Conservation (phyloP, 176 grass and related monocot genomes). For the Tuctoria greenei region DNA sequence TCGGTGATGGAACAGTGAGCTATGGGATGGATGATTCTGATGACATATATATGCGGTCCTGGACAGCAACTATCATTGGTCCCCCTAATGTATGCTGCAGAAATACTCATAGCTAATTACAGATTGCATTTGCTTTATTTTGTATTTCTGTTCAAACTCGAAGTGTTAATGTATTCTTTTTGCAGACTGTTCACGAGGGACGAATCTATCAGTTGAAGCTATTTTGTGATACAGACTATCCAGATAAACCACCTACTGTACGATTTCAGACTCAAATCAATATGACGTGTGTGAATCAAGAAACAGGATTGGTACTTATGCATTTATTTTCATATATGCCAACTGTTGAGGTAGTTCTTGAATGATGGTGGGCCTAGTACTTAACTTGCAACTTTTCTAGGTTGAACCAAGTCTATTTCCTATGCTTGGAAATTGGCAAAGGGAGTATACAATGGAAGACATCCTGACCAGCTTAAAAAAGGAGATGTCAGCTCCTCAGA, state of each 20-base stretch:
- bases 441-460: slow-evolving; percentile 89
- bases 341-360: slow-evolving; percentile 9
- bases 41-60: slow-evolving; percentile 82
- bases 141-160: not conserved
- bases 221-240: slow-evolving; percentile 74
- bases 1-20: slow-evolving; percentile 87
- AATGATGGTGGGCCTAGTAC: slow-evolving; percentile 30
- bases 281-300: slow-evolving; percentile 65
- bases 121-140: slow-evolving; percentile 24
- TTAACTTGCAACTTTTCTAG: slow-evolving; percentile 44
- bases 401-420: slow-evolving; percentile 78
- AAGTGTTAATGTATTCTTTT: slow-evolving; percentile 14
- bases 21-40: slow-evolving; percentile 93
- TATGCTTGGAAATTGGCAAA: slow-evolving; percentile 87
- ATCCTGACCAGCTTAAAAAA: slow-evolving; percentile 73
- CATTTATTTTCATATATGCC: not conserved
- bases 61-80: slow-evolving; percentile 84
- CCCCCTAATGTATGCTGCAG: slow-evolving; percentile 60
- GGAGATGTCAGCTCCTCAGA: slow-evolving; percentile 87
- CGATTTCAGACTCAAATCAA: slow-evolving; percentile 70
- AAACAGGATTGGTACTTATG: slow-evolving; percentile 61
- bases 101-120: slow-evolving; percentile 22
- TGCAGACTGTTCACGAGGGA: slow-evolving; percentile 80
- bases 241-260: slow-evolving; percentile 70
- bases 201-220: slow-evolving; percentile 79